Evolutionary conservation across 768 basidiomycete genomes (phyloP).

Genomic region (Sporobolomyces pararoseus): DNA sequence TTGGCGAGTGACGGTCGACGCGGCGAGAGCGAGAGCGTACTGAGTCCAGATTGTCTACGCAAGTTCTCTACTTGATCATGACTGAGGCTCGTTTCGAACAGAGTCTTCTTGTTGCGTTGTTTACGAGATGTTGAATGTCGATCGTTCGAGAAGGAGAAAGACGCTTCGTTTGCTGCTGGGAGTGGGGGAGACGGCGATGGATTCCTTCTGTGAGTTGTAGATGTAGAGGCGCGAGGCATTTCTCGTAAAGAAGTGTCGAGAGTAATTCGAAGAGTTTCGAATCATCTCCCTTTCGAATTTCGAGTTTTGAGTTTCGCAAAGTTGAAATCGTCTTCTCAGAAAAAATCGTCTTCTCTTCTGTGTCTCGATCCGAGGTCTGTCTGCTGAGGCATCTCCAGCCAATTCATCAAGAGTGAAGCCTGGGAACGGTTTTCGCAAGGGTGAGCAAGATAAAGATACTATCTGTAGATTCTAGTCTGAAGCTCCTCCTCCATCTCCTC

Average conservation of each 20-base stretch:
- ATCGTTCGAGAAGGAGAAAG: constrained; percentile 14
- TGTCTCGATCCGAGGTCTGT: too few relatives aligned
- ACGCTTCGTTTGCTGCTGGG: background rate
- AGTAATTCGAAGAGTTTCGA: background rate
- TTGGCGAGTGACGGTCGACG: constrained; percentile 20
- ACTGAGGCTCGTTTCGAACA: constrained; percentile 14
- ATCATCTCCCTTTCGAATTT: too few relatives aligned
- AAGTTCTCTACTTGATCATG: constrained; percentile 31
- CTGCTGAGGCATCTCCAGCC: too few relatives aligned
- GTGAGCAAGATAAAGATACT: too few relatives aligned
- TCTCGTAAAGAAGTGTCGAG: background rate
- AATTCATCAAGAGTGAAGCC: too few relatives aligned
- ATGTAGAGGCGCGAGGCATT: constrained; percentile 11
- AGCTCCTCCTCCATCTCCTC: too few relatives aligned
- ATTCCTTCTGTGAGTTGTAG: background rate
- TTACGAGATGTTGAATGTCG: constrained; percentile 10
- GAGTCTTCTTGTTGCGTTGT: background rate
- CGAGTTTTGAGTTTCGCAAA: too few relatives aligned
- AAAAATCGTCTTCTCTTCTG: too few relatives aligned
- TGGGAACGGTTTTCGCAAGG: too few relatives aligned
- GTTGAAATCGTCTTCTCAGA: too few relatives aligned
- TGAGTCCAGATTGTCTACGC: constrained; percentile 25
- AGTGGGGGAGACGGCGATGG: constrained; percentile 1
- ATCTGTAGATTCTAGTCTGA: too few relatives aligned
- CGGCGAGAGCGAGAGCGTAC: constrained; percentile 41